Evolutionary conservation across 2,329 filamentous ascomycete species (phyloP).

Genomic region (Alternaria burnsii): DNA sequence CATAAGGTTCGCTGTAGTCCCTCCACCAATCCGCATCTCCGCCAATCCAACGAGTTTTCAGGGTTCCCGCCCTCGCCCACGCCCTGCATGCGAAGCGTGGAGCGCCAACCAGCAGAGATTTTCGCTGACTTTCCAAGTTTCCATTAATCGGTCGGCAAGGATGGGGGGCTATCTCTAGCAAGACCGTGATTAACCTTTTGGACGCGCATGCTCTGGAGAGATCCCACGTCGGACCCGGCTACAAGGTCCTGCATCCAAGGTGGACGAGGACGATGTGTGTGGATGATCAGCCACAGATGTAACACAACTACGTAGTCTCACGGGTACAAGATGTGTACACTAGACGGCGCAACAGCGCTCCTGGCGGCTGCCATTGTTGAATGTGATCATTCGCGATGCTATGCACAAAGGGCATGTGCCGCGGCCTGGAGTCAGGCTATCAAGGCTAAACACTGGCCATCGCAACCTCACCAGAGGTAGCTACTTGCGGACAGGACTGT

Average conservation of each 20-base stretch:
- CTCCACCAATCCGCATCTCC: slow-evolving; percentile 21
- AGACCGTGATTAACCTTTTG: slow-evolving; percentile 2
- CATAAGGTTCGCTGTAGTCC: slow-evolving; percentile 16
- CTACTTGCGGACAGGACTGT: slow-evolving; percentile 4
- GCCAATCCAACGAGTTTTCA: slow-evolving; percentile 6
- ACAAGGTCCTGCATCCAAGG: background rate
- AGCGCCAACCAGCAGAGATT: slow-evolving; percentile 19
- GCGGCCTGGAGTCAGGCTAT: background rate
- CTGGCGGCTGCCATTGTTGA: slow-evolving; percentile 2
- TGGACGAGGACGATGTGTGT: slow-evolving; percentile 4
- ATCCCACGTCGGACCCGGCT: background rate
- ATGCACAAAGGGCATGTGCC: slow-evolving; percentile 1
- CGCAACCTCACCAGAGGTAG: slow-evolving; percentile 3
- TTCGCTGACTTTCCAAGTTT: slow-evolving; percentile 11
- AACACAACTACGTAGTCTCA: slow-evolving; percentile 7
- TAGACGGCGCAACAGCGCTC: slow-evolving; percentile 5
- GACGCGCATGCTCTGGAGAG: slow-evolving; percentile 1
- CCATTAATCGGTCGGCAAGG: slow-evolving; percentile 6
- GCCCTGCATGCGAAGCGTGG: slow-evolving; percentile 14
- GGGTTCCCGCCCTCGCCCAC: slow-evolving; percentile 6
- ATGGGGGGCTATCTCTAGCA: background rate
- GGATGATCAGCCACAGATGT: slow-evolving; percentile 3
- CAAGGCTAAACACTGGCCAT: background rate
- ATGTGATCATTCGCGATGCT: slow-evolving; percentile 5
- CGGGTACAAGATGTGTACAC: slow-evolving; percentile 1